phyloP scores from a whole-genome alignment of 768 basidiomycete genomes.

The Omphalotus guepiniiformis region DNA sequence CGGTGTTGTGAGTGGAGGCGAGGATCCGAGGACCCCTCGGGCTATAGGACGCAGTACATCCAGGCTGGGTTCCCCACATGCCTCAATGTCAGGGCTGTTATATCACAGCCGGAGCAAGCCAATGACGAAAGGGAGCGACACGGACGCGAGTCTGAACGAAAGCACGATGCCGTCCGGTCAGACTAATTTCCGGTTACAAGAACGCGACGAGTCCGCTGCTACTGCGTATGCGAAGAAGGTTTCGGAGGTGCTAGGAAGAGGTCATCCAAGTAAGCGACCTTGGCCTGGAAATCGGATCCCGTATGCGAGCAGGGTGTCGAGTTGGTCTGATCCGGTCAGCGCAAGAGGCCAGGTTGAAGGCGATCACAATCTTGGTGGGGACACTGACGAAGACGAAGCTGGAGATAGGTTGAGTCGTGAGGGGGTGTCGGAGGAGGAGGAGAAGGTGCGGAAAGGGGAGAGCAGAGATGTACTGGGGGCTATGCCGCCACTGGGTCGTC shows the following conservation, averaged over 20 bases:
- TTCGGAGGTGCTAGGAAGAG: conserved; percentile 6
- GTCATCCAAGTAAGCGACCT: conserved; percentile 3
- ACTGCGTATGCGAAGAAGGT: no score
- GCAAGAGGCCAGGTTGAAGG: conserved; percentile 25
- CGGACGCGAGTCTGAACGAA: no score
- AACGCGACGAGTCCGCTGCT: no score
- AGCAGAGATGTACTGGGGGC: conserved; percentile 23
- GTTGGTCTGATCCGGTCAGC: conserved; percentile 52
- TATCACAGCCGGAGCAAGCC: no score
- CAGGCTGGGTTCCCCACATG: no score
- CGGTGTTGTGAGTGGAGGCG: neutral
- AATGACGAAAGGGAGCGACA: no score
- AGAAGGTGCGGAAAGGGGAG: conserved; percentile 18
- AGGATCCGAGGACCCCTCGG: conserved; percentile 8
- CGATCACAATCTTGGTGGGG: conserved; percentile 4
- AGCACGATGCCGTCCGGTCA: no score
- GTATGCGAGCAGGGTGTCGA: conserved; percentile 39
- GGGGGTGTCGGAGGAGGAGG: conserved; percentile 21
- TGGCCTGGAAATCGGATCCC: conserved; percentile 5
- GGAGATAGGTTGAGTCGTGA: conserved; percentile 21
- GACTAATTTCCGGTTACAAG: no score
- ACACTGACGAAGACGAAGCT: conserved; percentile 25
- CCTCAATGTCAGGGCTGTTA: no score
- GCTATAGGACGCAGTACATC: no score
- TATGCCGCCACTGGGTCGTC: no score